Evolutionary conservation across 148 eudicot genomes (phyloP).

Genomic region (Mesembryanthemum crystallinum): DNA sequence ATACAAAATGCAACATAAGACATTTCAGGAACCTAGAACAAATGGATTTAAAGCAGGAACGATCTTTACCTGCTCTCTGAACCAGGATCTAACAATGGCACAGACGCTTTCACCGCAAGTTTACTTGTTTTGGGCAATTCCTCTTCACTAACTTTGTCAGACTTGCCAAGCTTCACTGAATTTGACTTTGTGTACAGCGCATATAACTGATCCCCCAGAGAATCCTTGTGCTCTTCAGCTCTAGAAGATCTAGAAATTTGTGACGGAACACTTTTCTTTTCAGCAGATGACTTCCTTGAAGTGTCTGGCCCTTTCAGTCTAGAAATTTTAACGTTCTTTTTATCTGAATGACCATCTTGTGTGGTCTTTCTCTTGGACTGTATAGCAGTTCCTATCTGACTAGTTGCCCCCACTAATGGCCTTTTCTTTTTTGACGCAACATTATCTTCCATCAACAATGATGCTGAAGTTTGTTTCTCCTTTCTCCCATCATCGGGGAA

Average conservation of each 20-base stretch:
- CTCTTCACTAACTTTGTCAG: conserved; percentile 21
- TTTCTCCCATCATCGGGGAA: conserved; percentile 48
- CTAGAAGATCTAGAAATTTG: conserved; percentile 24
- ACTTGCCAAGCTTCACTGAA: conserved; percentile 20
- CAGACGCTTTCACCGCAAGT: conserved; percentile 21
- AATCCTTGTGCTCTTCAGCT: conserved; percentile 23
- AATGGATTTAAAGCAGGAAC: background rate
- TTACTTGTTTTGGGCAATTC: conserved; percentile 25
- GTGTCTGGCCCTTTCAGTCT: conserved; percentile 33
- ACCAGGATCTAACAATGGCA: conserved; percentile 45
- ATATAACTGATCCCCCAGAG: conserved; percentile 38
- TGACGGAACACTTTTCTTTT: conserved; percentile 26
- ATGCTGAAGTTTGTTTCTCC: conserved; percentile 32
- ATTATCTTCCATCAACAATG: conserved; percentile 19
- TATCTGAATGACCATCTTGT: conserved; percentile 32
- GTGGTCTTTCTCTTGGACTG: conserved; percentile 34
- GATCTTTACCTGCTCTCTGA: conserved; percentile 51
- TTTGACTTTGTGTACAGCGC: conserved; percentile 25
- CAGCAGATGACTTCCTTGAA: conserved; percentile 23
- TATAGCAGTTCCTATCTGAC: conserved; percentile 28
- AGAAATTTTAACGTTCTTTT: conserved; percentile 25
- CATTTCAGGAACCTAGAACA: background rate
- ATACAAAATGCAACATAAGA: background rate
- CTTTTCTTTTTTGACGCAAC: conserved; percentile 24
- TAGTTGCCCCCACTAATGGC: conserved; percentile 26